Base-by-base conservation (phyloP, 306 rosid genomes). In the Benincasa hispida region DNA sequence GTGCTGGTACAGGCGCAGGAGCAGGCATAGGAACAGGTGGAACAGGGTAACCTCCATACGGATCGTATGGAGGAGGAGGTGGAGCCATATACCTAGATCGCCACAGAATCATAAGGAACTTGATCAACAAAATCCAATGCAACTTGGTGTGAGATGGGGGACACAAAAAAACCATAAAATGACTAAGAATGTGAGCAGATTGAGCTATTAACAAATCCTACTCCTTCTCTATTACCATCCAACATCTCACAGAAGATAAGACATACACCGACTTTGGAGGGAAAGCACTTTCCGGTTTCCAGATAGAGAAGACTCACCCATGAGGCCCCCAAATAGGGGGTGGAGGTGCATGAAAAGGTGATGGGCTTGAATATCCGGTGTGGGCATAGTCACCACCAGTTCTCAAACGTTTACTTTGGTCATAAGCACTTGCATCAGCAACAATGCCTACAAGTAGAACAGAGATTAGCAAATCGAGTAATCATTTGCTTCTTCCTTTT, bases 31-130 rank as follows among this genome's bases (percentile, higher is more conserved):
- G 97, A 35, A 95, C 92, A 3, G 92, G 99, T 79, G 98, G 90
- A 85, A 95, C 96, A 22, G 93, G 81, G 87, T 92, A 95, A 77
- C 93, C 93, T 58, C 84, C 93, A 81, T 95, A 95, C 1, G 98
- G 98, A 83, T 92, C 97, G 66, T 90, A 95, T 0, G 97, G 90
- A 78, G 97, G 96, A 76, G 98, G 98, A 25, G 97, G 96, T 15
- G 97, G 98, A 67, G 97, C 92, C 99, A 95, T 92, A 77, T 86
- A 95, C 79, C 99, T 94, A 86, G 54, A 45, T 53, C 81, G 84
- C 72, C 69, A 30, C 72, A 86, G 15, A 80, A 86, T 65, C 57
- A 68, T 13, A 41, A 76, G 57, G 9, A 32, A 47, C 54, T 48
- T 28, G 24, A 59, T 14, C 21, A 50, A 27, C 19, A 42, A 2